Percentiles rank a stretch among this genome's conserved stretches.
These are phyloP conservation scores for Chalaropsis ovoidea DNA, from an alignment of 2,329 filamentous ascomycete genomes.

Conservation along the genomic window DNA sequence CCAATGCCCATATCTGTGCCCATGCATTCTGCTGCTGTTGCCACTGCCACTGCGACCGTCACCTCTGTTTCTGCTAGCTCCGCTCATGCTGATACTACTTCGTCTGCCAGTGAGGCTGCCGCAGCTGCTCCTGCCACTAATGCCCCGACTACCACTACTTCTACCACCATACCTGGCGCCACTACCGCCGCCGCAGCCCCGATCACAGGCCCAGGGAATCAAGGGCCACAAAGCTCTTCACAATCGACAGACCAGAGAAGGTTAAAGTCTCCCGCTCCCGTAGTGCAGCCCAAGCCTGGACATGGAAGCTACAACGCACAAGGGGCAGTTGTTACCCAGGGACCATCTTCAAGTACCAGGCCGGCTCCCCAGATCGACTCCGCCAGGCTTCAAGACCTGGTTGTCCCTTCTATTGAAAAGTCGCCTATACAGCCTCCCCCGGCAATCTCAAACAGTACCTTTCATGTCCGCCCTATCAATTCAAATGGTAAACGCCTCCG, in stretches of 20 bases:
- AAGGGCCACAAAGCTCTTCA: not conserved
- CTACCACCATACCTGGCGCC: not conserved
- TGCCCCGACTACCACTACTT: constrained; percentile 15
- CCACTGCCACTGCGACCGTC: too few species aligned
- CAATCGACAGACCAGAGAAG: not conserved
- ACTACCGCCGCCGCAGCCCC: not conserved
- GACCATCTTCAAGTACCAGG: not conserved
- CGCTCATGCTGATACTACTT: not conserved
- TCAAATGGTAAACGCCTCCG: constrained; percentile 14
- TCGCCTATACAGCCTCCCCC: constrained; percentile 8
- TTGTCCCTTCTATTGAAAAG: constrained; percentile 20
- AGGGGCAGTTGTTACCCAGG: not conserved
- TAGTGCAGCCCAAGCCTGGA: constrained; percentile 1
- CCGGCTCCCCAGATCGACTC: not conserved
- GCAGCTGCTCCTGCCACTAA: not conserved
- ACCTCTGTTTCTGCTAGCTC: not conserved
- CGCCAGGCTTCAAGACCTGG: constrained; percentile 1
- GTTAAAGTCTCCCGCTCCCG: not conserved
- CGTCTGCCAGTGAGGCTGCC: not conserved
- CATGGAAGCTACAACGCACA: not conserved
- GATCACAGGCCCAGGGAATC: too few species aligned
- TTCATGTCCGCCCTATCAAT: not conserved
- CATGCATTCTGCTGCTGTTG: not conserved
- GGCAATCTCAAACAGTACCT: not conserved
- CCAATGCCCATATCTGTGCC: not conserved